phyloP scores from a whole-genome alignment of 1,284 basidiomycete species.

The Rhodotorula sp. region DNA sequence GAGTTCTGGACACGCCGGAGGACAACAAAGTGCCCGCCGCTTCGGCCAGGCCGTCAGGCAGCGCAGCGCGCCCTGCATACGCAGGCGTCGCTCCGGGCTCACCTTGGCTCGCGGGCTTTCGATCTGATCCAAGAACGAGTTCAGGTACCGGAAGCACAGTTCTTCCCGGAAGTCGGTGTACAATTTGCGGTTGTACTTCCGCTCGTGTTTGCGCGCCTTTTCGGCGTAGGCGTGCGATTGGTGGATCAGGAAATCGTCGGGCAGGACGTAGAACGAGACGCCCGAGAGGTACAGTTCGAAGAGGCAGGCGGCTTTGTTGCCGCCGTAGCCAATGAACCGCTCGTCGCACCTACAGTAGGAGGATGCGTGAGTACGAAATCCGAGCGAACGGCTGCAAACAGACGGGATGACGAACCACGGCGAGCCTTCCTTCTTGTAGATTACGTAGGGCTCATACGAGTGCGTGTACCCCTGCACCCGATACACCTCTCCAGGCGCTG shows the following conservation, averaged over 20 bases:
- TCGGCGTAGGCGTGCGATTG: slow-evolving; percentile 77
- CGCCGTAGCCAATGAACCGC: slow-evolving; percentile 81
- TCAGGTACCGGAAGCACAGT: slow-evolving; percentile 47
- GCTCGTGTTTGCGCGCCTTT: slow-evolving; percentile 51
- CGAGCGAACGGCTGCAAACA: too few relatives aligned
- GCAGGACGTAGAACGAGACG: slow-evolving; percentile 71
- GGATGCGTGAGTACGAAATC: background rate
- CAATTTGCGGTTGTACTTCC: slow-evolving; percentile 70
- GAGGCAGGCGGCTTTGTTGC: slow-evolving; percentile 65
- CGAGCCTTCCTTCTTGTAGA: slow-evolving; percentile 70
- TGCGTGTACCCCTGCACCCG: slow-evolving; percentile 69
- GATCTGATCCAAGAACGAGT: slow-evolving; percentile 42
- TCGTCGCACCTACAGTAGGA: slow-evolving; percentile 67
- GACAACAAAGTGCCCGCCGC: background rate
- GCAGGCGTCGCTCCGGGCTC: background rate
- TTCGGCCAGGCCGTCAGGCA: background rate
- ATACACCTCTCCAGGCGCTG: slow-evolving; percentile 66
- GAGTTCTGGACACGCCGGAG: background rate
- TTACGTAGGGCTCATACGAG: slow-evolving; percentile 78
- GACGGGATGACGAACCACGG: slow-evolving; percentile 59
- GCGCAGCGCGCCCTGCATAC: too few relatives aligned
- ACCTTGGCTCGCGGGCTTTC: slow-evolving; percentile 35
- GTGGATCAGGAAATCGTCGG: slow-evolving; percentile 81
- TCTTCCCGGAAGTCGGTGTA: slow-evolving; percentile 59
- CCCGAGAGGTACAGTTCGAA: slow-evolving; percentile 66